These are phyloP conservation scores for Phtheirospermum japonicum DNA, from an alignment of 257 asterid genomes.

Conservation along the genomic window DNA sequence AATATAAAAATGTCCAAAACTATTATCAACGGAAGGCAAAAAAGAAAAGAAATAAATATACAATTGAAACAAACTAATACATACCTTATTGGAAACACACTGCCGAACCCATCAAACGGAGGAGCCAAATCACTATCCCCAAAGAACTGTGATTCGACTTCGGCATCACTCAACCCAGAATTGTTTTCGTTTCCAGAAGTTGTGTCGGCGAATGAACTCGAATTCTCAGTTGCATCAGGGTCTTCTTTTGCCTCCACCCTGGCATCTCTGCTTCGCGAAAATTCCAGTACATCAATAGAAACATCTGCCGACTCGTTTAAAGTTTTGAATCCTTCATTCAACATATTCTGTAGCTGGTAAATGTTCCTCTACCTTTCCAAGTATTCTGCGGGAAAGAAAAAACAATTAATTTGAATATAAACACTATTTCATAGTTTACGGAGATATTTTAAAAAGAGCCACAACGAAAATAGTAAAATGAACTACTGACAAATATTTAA, in stretches of 20 bases:
- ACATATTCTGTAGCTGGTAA: conserved; percentile 29
- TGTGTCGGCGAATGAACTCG: conserved; percentile 80
- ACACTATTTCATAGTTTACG: not conserved
- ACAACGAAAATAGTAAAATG: not conserved
- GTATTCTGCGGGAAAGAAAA: not conserved
- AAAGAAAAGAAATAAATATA: not conserved
- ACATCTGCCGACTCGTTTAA: conserved; percentile 36
- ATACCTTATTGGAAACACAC: conserved; percentile 72
- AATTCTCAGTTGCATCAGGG: conserved; percentile 82
- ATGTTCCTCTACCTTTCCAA: conserved; percentile 22
- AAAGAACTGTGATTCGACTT: conserved; percentile 69
- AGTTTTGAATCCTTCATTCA: conserved; percentile 37
- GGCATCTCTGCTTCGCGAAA: conserved; percentile 43
- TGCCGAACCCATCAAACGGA: conserved; percentile 58
- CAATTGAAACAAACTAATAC: conserved; percentile 16
- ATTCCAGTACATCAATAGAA: conserved; percentile 48
- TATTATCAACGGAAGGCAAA: not conserved
- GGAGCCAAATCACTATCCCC: conserved; percentile 51
- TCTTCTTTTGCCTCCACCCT: conserved; percentile 58
- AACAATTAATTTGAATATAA: not conserved
- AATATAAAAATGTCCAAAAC: conserved; percentile 1
- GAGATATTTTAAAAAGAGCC: not conserved
- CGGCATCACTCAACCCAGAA: conserved; percentile 73
- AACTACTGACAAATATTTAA: not conserved
- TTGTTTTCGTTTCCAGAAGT: conserved; percentile 56